These are phyloP conservation scores for Sporothrix brunneoviolacea DNA, from an alignment of 2,329 filamentous ascomycete genomes.

Conservation along the genomic window DNA sequence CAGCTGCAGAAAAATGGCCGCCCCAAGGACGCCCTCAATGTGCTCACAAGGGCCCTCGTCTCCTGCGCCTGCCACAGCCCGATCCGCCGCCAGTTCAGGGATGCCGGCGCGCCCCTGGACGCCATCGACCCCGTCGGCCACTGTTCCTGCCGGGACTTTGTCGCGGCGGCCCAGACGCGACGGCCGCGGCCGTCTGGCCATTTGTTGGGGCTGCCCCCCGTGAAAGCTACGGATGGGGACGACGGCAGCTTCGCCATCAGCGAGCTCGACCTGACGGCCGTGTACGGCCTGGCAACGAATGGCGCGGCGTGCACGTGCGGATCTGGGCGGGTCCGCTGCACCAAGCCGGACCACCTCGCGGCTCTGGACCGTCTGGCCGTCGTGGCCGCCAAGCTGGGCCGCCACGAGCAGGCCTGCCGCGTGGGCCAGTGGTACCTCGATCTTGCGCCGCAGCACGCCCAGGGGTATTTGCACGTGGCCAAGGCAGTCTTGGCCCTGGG, in stretches of 20 bases:
- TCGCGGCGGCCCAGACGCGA: constrained; percentile 13
- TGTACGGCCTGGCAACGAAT: constrained; percentile 9
- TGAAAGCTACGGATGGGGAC: not conserved
- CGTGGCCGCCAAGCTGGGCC: not conserved
- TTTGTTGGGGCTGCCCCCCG: not conserved
- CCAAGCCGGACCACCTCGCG: constrained; percentile 5
- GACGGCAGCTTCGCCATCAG: not conserved
- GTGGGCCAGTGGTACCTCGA: constrained; percentile 15
- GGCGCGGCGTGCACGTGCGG: constrained; percentile 12
- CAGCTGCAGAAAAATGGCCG: not conserved
- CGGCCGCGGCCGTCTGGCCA: not conserved
- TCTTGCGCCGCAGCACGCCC: constrained; percentile 9
- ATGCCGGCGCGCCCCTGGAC: constrained; percentile 6
- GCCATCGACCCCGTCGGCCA: constrained; percentile 12
- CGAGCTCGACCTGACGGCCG: constrained; percentile 15
- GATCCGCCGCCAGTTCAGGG: constrained; percentile 5
- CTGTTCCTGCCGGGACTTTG: constrained; percentile 18
- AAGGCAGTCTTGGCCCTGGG: constrained; percentile 6
- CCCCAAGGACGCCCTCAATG: not conserved
- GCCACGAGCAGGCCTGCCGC: not conserved
- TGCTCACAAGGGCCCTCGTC: constrained; percentile 9
- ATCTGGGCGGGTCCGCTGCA: constrained; percentile 14
- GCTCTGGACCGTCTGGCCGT: constrained; percentile 10
- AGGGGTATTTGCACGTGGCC: constrained; percentile 18
- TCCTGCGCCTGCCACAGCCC: constrained; percentile 9